A percentile compares a stretch with the other conserved stretches of the same genome.
Conservation (phyloP, 768 basidiomycete species). For the Mycena vitilis region DNA sequence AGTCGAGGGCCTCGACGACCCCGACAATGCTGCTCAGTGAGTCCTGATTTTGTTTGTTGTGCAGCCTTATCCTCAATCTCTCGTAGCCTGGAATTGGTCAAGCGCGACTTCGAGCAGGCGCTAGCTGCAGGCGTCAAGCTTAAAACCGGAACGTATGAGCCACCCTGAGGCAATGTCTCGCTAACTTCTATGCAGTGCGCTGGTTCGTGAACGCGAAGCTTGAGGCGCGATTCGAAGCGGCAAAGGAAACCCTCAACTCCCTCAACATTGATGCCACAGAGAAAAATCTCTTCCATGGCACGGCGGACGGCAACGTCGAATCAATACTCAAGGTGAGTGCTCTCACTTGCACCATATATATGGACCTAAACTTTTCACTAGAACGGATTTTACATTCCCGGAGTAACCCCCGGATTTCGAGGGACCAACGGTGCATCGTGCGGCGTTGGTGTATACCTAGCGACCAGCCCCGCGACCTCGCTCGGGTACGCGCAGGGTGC, state of each 20-base stretch:
- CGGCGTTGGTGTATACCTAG: constrained; percentile 27
- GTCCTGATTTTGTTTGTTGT: not conserved
- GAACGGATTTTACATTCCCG: constrained; percentile 29
- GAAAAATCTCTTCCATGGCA: constrained; percentile 32
- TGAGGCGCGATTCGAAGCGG: constrained; percentile 25
- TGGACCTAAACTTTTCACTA: not conserved
- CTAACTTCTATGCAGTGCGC: constrained; percentile 6
- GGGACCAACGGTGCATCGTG: constrained; percentile 18
- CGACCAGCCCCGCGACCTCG: constrained; percentile 16
- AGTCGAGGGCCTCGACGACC: constrained; percentile 30
- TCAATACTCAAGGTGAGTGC: constrained; percentile 22
- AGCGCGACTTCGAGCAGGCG: constrained; percentile 27
- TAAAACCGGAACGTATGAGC: constrained; percentile 15
- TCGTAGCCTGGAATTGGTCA: constrained; percentile 24
- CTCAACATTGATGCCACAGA: constrained; percentile 24
- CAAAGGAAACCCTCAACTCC: constrained; percentile 21
- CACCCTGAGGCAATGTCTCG: not conserved
- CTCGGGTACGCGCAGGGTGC: constrained; percentile 19
- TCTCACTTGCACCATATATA: not conserved
- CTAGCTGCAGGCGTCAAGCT: constrained; percentile 13
- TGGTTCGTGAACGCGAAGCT: constrained; percentile 33
- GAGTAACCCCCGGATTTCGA: constrained; percentile 11
- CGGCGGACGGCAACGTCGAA: constrained; percentile 24
- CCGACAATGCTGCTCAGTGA: constrained; percentile 28
- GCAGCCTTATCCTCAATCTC: not conserved